Evolutionary conservation across 2,329 filamentous ascomycete genomes (phyloP).

Genomic region (Calonectria crousiana): DNA sequence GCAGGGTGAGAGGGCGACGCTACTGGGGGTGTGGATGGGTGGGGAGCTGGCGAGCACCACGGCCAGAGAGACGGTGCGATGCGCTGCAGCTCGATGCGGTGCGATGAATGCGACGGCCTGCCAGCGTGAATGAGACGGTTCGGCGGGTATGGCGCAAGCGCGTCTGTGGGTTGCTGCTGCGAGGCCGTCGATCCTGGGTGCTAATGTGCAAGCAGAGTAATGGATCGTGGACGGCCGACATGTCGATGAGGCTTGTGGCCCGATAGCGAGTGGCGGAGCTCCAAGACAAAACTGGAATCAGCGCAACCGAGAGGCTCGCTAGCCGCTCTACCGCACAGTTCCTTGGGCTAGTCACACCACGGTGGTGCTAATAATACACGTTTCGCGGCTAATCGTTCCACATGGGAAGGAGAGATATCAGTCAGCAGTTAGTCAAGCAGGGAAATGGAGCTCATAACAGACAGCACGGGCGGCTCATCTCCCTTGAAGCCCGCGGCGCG

Average conservation of each 20-base stretch:
- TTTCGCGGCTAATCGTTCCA: conserved; percentile 7
- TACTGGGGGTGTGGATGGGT: conserved; percentile 8
- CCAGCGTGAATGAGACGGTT: not conserved
- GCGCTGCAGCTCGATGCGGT: not conserved
- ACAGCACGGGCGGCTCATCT: not conserved
- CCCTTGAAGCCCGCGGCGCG: not conserved
- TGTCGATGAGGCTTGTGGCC: conserved; percentile 2
- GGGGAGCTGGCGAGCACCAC: not conserved
- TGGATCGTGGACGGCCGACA: conserved; percentile 14
- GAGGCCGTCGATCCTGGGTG: conserved; percentile 32
- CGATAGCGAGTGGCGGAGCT: conserved; percentile 19
- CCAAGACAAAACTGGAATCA: conserved; percentile 8
- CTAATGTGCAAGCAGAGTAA: conserved; percentile 24
- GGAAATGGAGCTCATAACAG: not conserved
- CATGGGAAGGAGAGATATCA: not conserved
- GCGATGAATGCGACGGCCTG: not conserved
- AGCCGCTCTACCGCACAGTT: conserved; percentile 1
- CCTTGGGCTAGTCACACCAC: not conserved
- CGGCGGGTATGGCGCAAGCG: conserved; percentile 45
- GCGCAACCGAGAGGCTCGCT: conserved; percentile 10
- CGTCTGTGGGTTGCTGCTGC: conserved; percentile 40
- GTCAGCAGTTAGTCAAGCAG: conserved; percentile 1
- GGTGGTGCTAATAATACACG: conserved; percentile 17
- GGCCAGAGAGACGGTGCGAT: not conserved
- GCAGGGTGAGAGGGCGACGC: not conserved